Conservation (phyloP, 805 yeast species). For the Priceomyces medius region DNA sequence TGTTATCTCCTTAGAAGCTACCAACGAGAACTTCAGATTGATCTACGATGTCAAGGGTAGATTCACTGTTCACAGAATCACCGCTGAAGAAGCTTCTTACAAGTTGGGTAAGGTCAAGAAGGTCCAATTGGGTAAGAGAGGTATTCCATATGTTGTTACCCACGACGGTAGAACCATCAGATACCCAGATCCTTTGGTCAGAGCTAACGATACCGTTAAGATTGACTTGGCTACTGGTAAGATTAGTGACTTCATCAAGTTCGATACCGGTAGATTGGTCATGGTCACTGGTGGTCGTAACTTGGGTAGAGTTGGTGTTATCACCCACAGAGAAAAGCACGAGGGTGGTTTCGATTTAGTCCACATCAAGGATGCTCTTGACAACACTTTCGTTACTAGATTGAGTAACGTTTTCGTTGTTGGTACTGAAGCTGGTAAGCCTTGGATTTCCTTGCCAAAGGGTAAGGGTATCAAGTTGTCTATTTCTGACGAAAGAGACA, state of each 20-base stretch:
- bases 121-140: conserved; percentile 97
- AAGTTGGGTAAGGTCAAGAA: conserved; percentile 97
- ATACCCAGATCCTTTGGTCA: conserved; percentile 98
- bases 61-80: conserved; percentile 99
- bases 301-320: conserved; percentile 45
- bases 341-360: conserved; percentile 45
- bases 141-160: conserved; percentile 97
- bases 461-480: conserved; percentile 46
- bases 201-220: conserved; percentile 97
- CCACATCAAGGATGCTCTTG: conserved; percentile 42
- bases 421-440: conserved; percentile 43
- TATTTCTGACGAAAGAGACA: conserved; percentile 45
- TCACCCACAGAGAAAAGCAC: conserved; percentile 43
- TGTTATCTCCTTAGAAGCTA: conserved; percentile 94
- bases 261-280: conserved; percentile 41
- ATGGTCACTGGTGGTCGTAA: conserved; percentile 46
- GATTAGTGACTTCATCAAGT: conserved; percentile 54
- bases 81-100: conserved; percentile 98
- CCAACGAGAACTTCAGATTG: conserved; percentile 99
- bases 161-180: conserved; percentile 99
- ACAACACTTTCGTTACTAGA: conserved; percentile 44
- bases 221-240: conserved; percentile 95
- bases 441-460: conserved; percentile 42
- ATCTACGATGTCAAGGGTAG: conserved; percentile 98
- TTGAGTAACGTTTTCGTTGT: conserved; percentile 40